Conservation (phyloP, 148 eudicot genomes). For the Rhododendron molle region DNA sequence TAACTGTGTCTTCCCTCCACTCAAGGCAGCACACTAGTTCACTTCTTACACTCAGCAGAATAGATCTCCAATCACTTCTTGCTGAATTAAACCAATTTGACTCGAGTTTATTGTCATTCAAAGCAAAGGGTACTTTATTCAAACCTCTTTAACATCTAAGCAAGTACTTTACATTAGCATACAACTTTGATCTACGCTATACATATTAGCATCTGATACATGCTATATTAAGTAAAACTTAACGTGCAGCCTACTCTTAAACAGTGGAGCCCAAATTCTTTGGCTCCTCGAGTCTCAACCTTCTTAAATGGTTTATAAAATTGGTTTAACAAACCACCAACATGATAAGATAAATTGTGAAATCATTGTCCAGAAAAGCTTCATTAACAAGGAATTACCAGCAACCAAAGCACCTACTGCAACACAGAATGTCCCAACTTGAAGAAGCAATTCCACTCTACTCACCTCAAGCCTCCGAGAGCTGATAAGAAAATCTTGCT, state of each 20-base stretch:
- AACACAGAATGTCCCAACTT: slow-evolving; percentile 90
- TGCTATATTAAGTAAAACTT: background rate
- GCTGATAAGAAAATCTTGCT: slow-evolving; percentile 34
- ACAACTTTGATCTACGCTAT: background rate
- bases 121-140: background rate
- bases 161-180: background rate
- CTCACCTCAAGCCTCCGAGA: slow-evolving; percentile 97
- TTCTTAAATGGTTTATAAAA: background rate
- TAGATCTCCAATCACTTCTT: background rate
- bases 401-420: slow-evolving; percentile 91
- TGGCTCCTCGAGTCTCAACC: background rate
- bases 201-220: background rate
- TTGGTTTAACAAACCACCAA: background rate
- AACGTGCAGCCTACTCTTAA: background rate
- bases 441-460: slow-evolving; percentile 96
- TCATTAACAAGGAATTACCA: slow-evolving; percentile 36
- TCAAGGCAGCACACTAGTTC: background rate
- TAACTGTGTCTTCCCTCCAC: background rate
- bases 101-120: background rate
- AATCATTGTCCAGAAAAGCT: background rate
- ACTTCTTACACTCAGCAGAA: background rate
- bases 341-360: background rate
- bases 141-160: background rate
- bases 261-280: background rate
- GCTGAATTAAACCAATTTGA: background rate